A percentile compares a stretch with the other conserved stretches of the same genome.
phyloP scores from a whole-genome alignment of 1,139 yeast species.

The Scheffersomyces illinoinensis region DNA sequence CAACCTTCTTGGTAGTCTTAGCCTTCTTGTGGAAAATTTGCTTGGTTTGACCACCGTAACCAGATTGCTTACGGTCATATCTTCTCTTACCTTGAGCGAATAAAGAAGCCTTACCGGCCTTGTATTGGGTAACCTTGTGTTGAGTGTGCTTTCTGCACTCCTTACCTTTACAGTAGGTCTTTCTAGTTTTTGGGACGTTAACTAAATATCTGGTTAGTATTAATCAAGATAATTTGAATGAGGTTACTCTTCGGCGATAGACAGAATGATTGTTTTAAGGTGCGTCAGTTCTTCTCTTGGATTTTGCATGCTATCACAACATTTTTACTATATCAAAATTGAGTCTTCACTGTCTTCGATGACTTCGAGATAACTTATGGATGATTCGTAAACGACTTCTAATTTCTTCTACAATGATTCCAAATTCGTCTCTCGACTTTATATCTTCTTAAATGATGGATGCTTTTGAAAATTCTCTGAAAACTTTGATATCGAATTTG shows the following conservation, averaged over 20 bases:
- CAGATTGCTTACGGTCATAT: conserved; percentile 99
- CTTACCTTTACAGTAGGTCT: conserved; percentile 99
- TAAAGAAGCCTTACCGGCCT: conserved; percentile 99
- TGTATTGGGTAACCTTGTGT: conserved; percentile 99
- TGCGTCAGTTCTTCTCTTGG: neutral
- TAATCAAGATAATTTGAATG: neutral
- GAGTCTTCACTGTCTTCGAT: neutral
- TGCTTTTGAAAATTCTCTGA: neutral
- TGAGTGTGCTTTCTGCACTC: conserved; percentile 99
- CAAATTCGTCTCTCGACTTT: neutral
- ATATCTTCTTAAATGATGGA: neutral
- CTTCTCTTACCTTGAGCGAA: conserved; percentile 99
- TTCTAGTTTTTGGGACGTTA: conserved; percentile 99
- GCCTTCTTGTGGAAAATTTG: conserved; percentile 99
- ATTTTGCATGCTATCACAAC: neutral
- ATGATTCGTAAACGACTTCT: neutral
- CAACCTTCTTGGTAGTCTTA: conserved; percentile 99
- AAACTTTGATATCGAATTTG: neutral
- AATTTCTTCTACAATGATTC: neutral
- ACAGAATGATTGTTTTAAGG: neutral
- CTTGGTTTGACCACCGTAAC: conserved; percentile 99
- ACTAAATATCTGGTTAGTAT: conserved; percentile 54
- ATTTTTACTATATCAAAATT: neutral
- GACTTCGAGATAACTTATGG: neutral
- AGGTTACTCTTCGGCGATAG: neutral